Base-by-base conservation (phyloP, 768 basidiomycete species). In the Vararia minispora region DNA sequence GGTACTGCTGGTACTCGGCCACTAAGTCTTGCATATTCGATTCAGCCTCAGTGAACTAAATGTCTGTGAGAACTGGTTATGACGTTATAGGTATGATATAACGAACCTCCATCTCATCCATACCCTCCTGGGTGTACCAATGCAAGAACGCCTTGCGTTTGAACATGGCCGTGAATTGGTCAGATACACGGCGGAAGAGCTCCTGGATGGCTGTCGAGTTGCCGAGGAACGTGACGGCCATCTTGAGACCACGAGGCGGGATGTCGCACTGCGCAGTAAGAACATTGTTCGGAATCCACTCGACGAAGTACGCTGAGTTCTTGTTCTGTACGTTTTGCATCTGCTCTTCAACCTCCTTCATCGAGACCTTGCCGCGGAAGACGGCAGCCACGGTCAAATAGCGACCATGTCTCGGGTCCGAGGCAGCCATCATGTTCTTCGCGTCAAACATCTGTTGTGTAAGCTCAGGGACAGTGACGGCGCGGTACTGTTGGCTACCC, bases 241-340 rank as follows among this genome's bases (percentile, higher is more conserved):
- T 92, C 76, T 90, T 92, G 52, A 88, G 71, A 26, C 90, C 90
- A 44, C 89, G 79, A 36, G 95, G 92, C 53, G 95, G 76, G 52
- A 98, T 94, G 66, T 95, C 90, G 71, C 94, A 98, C 64, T 97
- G 91, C 45, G 95, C 91, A 27, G 90, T 91, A 53, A 91, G 78
- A 43, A 98, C 87, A 55, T 98, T 98, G 79, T 95, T 95, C 53
- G 95, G 95, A 50, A 99, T 98, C 95, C 95, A 99, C 63, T 99
- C 92, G 49, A 97, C 92, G 53, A 97, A 98, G 72, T 95, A 92
- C 5, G 88, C 82, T 24, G 89, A 85, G 72, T 97, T 95, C 76
- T 94, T 95, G 74, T 75, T 88, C 65, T 92, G 86, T 24, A 98
- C 90, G 51, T 81, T 85, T 63, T 91, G 84, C 90, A 98, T 97